Evolutionary conservation across 139 green algal species (phyloP).

Genomic region (Chlamydomonas eustigma): DNA sequence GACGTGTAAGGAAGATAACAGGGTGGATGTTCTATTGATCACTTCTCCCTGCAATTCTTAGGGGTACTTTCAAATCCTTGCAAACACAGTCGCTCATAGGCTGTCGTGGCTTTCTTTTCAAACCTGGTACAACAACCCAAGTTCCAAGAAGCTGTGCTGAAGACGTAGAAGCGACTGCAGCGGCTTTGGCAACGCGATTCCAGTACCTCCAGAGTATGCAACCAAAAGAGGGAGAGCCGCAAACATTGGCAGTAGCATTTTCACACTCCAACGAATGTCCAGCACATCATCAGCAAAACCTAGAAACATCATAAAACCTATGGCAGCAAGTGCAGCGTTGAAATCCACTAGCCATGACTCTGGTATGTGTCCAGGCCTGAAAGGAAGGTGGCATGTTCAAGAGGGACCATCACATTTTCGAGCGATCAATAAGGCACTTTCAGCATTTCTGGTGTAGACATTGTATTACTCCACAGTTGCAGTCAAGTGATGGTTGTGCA

Average conservation of each 20-base stretch:
- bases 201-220: slow-evolving; percentile 80
- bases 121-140: slow-evolving; percentile 85
- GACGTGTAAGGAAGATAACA: too few species aligned
- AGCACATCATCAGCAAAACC: slow-evolving; percentile 99
- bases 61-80: too few species aligned
- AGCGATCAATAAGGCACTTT: too few species aligned
- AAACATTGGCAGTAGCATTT: slow-evolving; percentile 87
- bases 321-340: slow-evolving; percentile 92
- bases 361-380: slow-evolving; percentile 29
- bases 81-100: too few species aligned
- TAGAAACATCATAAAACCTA: slow-evolving; percentile 98
- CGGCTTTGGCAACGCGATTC: slow-evolving; percentile 73
- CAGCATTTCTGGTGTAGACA: too few species aligned
- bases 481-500: too few species aligned
- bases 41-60: too few species aligned
- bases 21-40: too few species aligned
- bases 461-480: too few species aligned
- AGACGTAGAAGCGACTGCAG: slow-evolving; percentile 48
- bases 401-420: too few species aligned
- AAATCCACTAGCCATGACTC: slow-evolving; percentile 95
- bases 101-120: too few species aligned
- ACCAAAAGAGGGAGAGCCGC: slow-evolving; percentile 86
- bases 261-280: slow-evolving; percentile 96
- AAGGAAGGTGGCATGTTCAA: too few species aligned
- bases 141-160: slow-evolving; percentile 60